Evolutionary conservation across 2,329 filamentous ascomycete species (phyloP).

Genomic region (Lecanicillium sp.): DNA sequence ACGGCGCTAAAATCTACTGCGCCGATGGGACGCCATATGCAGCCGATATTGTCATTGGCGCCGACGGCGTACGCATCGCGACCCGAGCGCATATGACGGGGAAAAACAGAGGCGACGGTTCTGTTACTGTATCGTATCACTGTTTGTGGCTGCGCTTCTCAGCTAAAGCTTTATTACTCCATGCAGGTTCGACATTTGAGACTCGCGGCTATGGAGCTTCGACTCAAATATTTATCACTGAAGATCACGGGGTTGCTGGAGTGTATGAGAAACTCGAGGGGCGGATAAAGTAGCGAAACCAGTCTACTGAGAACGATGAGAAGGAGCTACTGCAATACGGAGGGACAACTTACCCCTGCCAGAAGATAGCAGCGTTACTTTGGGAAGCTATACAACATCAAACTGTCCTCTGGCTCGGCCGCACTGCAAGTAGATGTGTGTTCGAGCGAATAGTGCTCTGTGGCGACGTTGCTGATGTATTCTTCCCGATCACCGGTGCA

Average conservation of each 20-base stretch:
- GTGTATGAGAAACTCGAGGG: conserved; percentile 23
- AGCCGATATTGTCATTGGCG: conserved; percentile 33
- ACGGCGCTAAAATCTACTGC: conserved; percentile 24
- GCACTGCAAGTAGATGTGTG: conserved; percentile 27
- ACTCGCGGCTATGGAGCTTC: conserved; percentile 17
- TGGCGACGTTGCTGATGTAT: conserved; percentile 29
- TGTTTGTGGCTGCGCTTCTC: conserved; percentile 19
- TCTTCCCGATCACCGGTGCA: conserved; percentile 25
- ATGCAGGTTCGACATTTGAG: conserved; percentile 14
- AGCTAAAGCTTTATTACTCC: conserved; percentile 7
- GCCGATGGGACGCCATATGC: conserved; percentile 27
- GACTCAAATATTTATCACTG: conserved; percentile 22
- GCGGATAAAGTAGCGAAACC: conserved; percentile 20
- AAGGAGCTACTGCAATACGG: conserved; percentile 18
- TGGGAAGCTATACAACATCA: conserved; percentile 21
- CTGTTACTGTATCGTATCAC: conserved; percentile 1
- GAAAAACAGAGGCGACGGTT: background rate
- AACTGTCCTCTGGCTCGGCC: conserved; percentile 17
- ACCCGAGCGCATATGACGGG: conserved; percentile 25
- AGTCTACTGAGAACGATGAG: conserved; percentile 27
- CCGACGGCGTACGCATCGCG: conserved; percentile 34
- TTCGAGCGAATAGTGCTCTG: conserved; percentile 23
- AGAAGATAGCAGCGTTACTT: conserved; percentile 19
- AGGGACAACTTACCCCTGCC: conserved; percentile 23
- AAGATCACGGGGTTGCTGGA: conserved; percentile 20